Evolutionary conservation across 768 basidiomycete genomes (phyloP).

Genomic region (Leucocoprinus leucothites): DNA sequence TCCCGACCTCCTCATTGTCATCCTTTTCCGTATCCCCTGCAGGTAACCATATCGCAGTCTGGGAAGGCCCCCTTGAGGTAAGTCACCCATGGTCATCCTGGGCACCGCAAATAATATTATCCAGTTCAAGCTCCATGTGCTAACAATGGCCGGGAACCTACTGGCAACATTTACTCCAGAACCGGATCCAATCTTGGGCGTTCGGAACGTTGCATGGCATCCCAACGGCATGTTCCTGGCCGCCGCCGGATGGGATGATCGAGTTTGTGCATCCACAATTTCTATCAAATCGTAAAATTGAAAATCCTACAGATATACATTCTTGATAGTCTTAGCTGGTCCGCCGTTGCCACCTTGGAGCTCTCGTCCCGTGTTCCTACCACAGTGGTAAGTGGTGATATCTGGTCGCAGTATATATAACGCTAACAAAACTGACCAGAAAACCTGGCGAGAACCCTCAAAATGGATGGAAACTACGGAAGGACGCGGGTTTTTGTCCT

Average conservation of each 20-base stretch:
- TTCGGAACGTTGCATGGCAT: conserved; percentile 80
- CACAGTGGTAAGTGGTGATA: conserved; percentile 45
- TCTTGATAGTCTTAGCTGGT: conserved; percentile 76
- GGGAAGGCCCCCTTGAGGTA: conserved; percentile 87
- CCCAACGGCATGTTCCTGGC: conserved; percentile 81
- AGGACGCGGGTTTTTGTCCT: conserved; percentile 85
- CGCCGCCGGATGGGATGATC: conserved; percentile 87
- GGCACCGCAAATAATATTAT: conserved; percentile 2
- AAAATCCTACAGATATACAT: conserved; percentile 57
- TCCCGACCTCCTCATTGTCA: conserved; percentile 70
- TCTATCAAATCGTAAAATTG: not conserved
- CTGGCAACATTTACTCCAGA: conserved; percentile 68
- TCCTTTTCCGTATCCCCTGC: conserved; percentile 75
- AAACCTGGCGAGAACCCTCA: conserved; percentile 80
- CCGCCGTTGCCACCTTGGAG: conserved; percentile 59
- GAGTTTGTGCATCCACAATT: conserved; percentile 39
- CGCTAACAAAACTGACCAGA: conserved; percentile 35
- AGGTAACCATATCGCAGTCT: conserved; percentile 72
- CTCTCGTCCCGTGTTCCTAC: conserved; percentile 53
- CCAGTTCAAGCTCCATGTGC: conserved; percentile 74
- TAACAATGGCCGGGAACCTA: conserved; percentile 62
- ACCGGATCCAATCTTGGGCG: conserved; percentile 80
- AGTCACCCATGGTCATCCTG: conserved; percentile 15
- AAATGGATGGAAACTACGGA: conserved; percentile 84
- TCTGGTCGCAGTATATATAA: not conserved